Evolutionary conservation across 2,329 filamentous ascomycete species (phyloP), one percentile per base, ranked within the genome.

Genomic region (Cladobotryum protrusum): DNA sequence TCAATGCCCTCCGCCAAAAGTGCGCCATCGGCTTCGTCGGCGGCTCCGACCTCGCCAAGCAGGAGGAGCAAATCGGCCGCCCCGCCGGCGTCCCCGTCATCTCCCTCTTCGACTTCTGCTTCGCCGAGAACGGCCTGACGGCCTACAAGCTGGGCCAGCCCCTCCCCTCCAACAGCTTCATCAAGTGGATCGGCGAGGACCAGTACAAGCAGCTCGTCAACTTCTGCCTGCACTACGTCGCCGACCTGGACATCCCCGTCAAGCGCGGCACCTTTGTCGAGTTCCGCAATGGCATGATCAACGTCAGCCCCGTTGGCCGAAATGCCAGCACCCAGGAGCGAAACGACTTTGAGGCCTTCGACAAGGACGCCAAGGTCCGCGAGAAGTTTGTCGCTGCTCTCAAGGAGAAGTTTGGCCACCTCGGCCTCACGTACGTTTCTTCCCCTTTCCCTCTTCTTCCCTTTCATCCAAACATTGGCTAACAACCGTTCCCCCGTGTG

Each of bases 21-120:
- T 86, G 87, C 64, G 87, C 89, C 61, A 89, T 96, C 63, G 91
- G 90, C 60, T 95, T 83, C 73, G 91, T 97, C 54, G 93, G 93
- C 63, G 93, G 93, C 67, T 93, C 87, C 61, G 87, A 97, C 77
- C 81, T 96, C 55, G 74, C 70, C 67, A 97, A 99, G 77, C 93
- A 97, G 73, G 89, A 97, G 72, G 93, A 97, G 72, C 92, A 97
- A 74, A 81, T 97, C 54, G 90, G 90, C 67, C 78, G 62, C 48
- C 66, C 81, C 4, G 67, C 79, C 20, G 73, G 78, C 51, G 69
- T 72, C 24, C 78, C 85, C 59, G 92, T 97, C 54, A 90, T 84
- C 47, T 76, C 82, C 54, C 83, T 97, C 63, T 99, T 99, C 76
- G 93, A 99, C 77, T 99, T 89, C 75, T 93, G 87, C 81, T 99